Conservation (phyloP, 306 rosid species). For the Pterocarpus macrocarpus region DNA sequence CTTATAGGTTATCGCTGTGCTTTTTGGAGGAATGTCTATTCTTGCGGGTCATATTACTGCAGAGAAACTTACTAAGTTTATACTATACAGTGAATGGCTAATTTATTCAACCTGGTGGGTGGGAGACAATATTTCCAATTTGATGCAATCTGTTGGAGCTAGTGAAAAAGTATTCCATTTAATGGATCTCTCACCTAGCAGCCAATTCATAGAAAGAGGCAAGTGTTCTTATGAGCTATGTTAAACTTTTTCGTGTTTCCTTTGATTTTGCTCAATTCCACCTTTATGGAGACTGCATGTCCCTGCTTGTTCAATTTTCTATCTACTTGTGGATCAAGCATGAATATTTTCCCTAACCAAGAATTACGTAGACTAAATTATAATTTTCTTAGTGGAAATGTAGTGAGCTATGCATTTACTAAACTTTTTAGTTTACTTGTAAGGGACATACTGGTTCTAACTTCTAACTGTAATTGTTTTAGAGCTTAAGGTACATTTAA, state of each 20-base stretch:
- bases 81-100: constrained; percentile 93
- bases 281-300: constrained; percentile 30
- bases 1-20: constrained; percentile 81
- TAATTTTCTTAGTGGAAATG: constrained; percentile 1
- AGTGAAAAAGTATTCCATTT: constrained; percentile 95
- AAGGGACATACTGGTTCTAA: background rate
- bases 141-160: constrained; percentile 99
- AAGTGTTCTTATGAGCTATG: constrained; percentile 51
- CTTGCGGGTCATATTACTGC: constrained; percentile 89
- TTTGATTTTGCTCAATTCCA: constrained; percentile 28
- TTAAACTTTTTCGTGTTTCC: constrained; percentile 39
- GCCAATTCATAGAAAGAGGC: constrained; percentile 80
- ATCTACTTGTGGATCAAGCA: constrained; percentile 19
- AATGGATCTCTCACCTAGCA: constrained; percentile 91
- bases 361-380: background rate
- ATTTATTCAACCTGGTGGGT: constrained; percentile 99
- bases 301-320: constrained; percentile 34
- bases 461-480: background rate
- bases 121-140: constrained; percentile 88
- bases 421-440: constrained; percentile 24
- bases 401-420: background rate
- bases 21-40: constrained; percentile 91
- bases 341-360: background rate
- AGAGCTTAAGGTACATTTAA: background rate
- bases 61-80: constrained; percentile 93